Evolutionary conservation across 1,139 yeast genomes (phyloP).

Genomic region (Geotrichum klebahnii): DNA sequence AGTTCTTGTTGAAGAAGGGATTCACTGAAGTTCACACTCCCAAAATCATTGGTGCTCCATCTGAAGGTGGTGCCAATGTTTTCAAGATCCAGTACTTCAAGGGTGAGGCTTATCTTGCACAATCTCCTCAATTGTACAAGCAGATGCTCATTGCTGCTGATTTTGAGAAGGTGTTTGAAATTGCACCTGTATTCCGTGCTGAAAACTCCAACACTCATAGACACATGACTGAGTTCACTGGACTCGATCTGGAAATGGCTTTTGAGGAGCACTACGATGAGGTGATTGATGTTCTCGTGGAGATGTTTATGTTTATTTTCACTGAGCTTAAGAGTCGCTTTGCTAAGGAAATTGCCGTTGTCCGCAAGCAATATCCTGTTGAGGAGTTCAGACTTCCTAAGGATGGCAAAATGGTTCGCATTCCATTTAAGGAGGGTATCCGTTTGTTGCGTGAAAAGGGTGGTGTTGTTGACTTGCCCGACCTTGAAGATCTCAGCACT

Average conservation of each 20-base stretch:
- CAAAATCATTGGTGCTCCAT: slow-evolving; percentile 87
- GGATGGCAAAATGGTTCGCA: slow-evolving; percentile 71
- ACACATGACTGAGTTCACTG: slow-evolving; percentile 98
- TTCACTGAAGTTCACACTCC: slow-evolving; percentile 95
- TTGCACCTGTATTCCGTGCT: slow-evolving; percentile 98
- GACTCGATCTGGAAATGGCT: slow-evolving; percentile 96
- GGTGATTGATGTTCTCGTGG: slow-evolving; percentile 77
- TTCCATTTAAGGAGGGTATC: slow-evolving; percentile 88
- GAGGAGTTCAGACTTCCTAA: slow-evolving; percentile 91
- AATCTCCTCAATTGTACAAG: slow-evolving; percentile 96
- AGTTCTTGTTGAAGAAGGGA: slow-evolving; percentile 61
- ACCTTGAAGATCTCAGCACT: slow-evolving; percentile 84
- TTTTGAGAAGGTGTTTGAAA: slow-evolving; percentile 90
- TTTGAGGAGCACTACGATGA: slow-evolving; percentile 98
- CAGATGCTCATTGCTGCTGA: slow-evolving; percentile 98
- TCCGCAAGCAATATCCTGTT: slow-evolving; percentile 93
- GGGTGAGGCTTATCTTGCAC: slow-evolving; percentile 89
- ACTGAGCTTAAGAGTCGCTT: slow-evolving; percentile 74
- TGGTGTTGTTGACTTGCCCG: slow-evolving; percentile 73
- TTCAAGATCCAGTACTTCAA: slow-evolving; percentile 91
- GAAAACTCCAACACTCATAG: slow-evolving; percentile 98
- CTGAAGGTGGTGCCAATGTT: slow-evolving; percentile 97
- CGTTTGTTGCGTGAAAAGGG: slow-evolving; percentile 78
- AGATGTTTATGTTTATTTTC: slow-evolving; percentile 84
- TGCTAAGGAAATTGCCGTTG: slow-evolving; percentile 78